Evolutionary conservation across 108 stramenopile species (phyloP), one percentile per base, ranked within the genome.

Genomic region (Parietichytrium sp.): DNA sequence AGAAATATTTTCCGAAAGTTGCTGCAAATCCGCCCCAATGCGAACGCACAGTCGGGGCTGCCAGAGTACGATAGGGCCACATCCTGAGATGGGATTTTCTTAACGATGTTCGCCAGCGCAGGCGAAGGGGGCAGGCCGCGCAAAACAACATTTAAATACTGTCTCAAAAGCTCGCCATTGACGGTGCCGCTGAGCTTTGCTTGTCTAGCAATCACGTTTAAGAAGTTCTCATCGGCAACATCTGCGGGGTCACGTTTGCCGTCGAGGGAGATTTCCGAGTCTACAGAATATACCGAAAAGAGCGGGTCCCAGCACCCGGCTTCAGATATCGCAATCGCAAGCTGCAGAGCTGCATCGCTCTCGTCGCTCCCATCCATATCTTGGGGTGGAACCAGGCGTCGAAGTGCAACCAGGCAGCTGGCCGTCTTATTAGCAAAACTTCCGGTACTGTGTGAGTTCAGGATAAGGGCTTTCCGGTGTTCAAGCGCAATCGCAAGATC

Each of bases 91-190:
- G 55, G 55, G 29, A 72, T 72, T n/a, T 38, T 30, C 18, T 23
- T 16, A 4, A 72, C 55, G 20, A 72, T 42, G 29, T 72, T 38
- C 8, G 55, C 55, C 36, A 72, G 55, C 30, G 55, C 55, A n/a
- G 55, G 55, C 8, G 55, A 72, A 4, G 55, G 20, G 18, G 55
- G 55, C 36, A 72, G 55, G 15, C 55, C 55, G 38, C 55, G 55
- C 4, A 72, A 18, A 8, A 72, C 55, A n/a, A 72, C 55, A 42
- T 72, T 72, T 20, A 72, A 38, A 18, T 72, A 72, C 38, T 72
- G 55, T 4, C 55, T 30, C 55, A 72, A 30, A 4, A 72, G 55
- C 18, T 72, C 55, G 8, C 55, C 55, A 23, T 72, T 72, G 38
- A 72, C 4, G 6, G 55, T 42, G 4, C 18, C 42, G 55, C 55